Evolutionary conservation across 805 yeast species (phyloP), one percentile per base, ranked within the genome.

Genomic region (Candida arabinofermentans): DNA sequence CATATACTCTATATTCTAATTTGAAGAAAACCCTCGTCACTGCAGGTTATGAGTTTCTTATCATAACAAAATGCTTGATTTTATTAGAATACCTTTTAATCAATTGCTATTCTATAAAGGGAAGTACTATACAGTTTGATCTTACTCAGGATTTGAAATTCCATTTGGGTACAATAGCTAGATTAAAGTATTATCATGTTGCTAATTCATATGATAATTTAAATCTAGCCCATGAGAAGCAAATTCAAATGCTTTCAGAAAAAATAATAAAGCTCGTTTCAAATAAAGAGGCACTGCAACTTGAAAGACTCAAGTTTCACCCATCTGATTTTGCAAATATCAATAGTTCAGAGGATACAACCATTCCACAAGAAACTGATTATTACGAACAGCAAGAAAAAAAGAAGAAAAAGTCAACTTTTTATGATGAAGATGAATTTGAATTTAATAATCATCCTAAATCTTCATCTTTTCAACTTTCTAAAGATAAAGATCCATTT

Each of bases 41-140:
- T 13, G 50, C 48, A 23, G 66, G 66, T 2, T 51, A 54, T 33
- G 66, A 59, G 37, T 55, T 49, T 42, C 42, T 56, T 13, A 54
- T 54, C 8, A 41, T 60, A 12, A 40, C 51, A 17, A 61, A 60
- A 44, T 53, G 63, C 34, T 42, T 61, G 14, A 49, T 42, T 22
- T 35, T 59, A 13, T 36, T 58, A 26, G 63, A 60, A 34, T 54
- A 55, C 35, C 38, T 61, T 4, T 33, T 56, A 9, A 24, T 58
- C n/a, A 48, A 60, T 41, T 58, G 66, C 42, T 59, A 45, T 41
- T 34, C 26, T 5, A 37, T 37, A 14, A 33, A 42, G 6, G 42
- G 40, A 2, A 45, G 40, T 6, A 34, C 10, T 3, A 19, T 41
- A 4, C 39, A 39, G n/a, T 58, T 46, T 39, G 66, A 61, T 42